Evolutionary conservation across 371 early-diverging fungal species (phyloP).

Genomic region (Rhizopus delemar): DNA sequence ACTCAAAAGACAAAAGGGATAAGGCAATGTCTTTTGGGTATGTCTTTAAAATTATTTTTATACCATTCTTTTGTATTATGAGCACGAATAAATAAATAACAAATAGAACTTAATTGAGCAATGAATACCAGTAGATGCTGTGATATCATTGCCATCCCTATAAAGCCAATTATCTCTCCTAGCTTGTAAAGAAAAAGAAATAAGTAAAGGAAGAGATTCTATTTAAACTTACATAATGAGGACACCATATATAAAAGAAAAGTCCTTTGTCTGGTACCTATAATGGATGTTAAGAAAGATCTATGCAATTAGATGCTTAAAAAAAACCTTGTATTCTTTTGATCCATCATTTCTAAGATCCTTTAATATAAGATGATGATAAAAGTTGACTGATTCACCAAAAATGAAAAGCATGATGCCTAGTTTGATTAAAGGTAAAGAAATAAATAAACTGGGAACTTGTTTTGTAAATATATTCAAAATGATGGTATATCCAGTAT

Average conservation of each 20-base stretch:
- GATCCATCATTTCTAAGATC: conserved; percentile 22
- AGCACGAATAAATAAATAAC: conserved; percentile 35
- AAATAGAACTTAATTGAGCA: conserved; percentile 21
- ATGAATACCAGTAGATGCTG: conserved; percentile 29
- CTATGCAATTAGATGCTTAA: neutral
- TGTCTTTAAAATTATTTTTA: conserved; percentile 17
- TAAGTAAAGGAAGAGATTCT: neutral
- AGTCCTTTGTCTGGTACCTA: conserved; percentile 37
- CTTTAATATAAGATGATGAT: conserved; percentile 39
- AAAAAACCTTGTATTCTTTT: conserved; percentile 33
- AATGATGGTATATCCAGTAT: conserved; percentile 16
- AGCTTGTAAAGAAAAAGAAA: conserved; percentile 16
- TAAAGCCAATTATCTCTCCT: conserved; percentile 38
- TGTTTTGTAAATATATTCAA: conserved; percentile 12
- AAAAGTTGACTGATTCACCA: conserved; percentile 35
- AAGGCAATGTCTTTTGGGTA: conserved; percentile 27
- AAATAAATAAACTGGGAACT: conserved; percentile 3
- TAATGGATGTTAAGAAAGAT: neutral
- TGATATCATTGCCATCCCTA: conserved; percentile 27
- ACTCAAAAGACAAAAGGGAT: conserved; percentile 34
- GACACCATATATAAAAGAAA: conserved; percentile 44
- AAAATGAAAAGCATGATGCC: conserved; percentile 26
- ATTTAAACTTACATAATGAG: conserved; percentile 43
- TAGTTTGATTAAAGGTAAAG: neutral
- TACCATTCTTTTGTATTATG: conserved; percentile 43